Percentiles rank a stretch among this genome's conserved stretches.
phyloP scores from a whole-genome alignment of 2,329 filamentous ascomycete species.

The Fusarium piperis region DNA sequence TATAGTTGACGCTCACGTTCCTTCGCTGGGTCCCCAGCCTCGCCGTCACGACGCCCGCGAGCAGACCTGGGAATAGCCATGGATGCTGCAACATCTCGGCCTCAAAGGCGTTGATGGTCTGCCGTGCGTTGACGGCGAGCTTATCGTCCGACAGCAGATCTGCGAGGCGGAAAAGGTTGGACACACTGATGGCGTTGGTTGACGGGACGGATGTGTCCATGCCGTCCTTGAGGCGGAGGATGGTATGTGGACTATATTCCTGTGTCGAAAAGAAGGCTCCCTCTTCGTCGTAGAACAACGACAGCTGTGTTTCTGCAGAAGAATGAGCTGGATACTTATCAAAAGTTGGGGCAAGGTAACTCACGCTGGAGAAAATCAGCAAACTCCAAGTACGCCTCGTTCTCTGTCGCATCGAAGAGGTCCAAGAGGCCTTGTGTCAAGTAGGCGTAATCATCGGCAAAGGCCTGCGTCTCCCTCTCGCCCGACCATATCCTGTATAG shows the following conservation, averaged over 20 bases:
- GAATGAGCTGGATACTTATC: slow-evolving; percentile 11
- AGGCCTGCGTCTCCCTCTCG: slow-evolving; percentile 72
- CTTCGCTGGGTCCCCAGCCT: slow-evolving; percentile 70
- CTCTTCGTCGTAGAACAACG: slow-evolving; percentile 77
- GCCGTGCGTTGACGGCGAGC: slow-evolving; percentile 72
- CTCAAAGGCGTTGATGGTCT: slow-evolving; percentile 86
- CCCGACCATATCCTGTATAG: slow-evolving; percentile 81
- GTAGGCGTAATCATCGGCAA: slow-evolving; percentile 96
- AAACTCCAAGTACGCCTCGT: slow-evolving; percentile 80
- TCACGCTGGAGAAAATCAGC: slow-evolving; percentile 82
- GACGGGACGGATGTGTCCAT: slow-evolving; percentile 94
- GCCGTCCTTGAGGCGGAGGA: slow-evolving; percentile 91
- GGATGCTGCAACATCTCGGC: slow-evolving; percentile 93
- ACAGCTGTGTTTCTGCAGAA: slow-evolving; percentile 73
- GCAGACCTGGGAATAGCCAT: slow-evolving; percentile 86
- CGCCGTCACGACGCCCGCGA: slow-evolving; percentile 78
- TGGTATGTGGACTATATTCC: slow-evolving; percentile 70
- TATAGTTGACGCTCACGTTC: slow-evolving; percentile 41
- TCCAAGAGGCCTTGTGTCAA: slow-evolving; percentile 84
- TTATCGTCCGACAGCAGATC: slow-evolving; percentile 72
- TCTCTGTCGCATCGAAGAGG: slow-evolving; percentile 83
- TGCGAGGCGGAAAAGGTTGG: slow-evolving; percentile 85
- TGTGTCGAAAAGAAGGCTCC: slow-evolving; percentile 80
- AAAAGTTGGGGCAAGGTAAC: slow-evolving; percentile 20
- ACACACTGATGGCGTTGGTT: slow-evolving; percentile 86